phyloP scores from a whole-genome alignment of 1,284 basidiomycete species.

The Puccinia triticina region DNA sequence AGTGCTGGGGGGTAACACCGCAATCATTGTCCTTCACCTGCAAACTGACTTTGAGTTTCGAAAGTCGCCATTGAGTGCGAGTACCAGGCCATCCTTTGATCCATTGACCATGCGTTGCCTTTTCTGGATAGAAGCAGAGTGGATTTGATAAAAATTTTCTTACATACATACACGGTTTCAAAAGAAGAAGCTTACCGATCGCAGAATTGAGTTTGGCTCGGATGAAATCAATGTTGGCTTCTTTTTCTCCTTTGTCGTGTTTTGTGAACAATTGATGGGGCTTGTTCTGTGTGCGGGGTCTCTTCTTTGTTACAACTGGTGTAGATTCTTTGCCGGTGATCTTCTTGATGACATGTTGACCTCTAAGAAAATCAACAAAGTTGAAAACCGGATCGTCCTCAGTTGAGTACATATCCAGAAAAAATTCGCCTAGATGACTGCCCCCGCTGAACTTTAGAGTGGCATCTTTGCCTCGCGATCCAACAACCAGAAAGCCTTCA shows the following conservation, averaged over 20 bases:
- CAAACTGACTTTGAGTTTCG: not conserved
- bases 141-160: not conserved
- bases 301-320: not conserved
- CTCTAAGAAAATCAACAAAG: not conserved
- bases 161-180: too few species aligned
- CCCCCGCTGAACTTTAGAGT: not conserved
- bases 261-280: not conserved
- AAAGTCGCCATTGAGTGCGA: not conserved
- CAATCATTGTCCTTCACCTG: not conserved
- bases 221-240: not conserved
- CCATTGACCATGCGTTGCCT: not conserved
- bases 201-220: not conserved
- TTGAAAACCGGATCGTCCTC: not conserved
- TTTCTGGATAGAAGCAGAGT: not conserved
- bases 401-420: not conserved
- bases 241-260: not conserved
- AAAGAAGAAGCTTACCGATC: not conserved
- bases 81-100: not conserved
- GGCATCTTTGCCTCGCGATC: not conserved
- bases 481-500: not conserved
- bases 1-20: not conserved
- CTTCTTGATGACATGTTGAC: not conserved
- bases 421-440: not conserved
- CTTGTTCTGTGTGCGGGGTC: not conserved
- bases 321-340: not conserved